Percentiles rank a stretch among this genome's conserved stretches.
Conservation (phyloP, 768 basidiomycete genomes). For the Arthromyces matolae region DNA sequence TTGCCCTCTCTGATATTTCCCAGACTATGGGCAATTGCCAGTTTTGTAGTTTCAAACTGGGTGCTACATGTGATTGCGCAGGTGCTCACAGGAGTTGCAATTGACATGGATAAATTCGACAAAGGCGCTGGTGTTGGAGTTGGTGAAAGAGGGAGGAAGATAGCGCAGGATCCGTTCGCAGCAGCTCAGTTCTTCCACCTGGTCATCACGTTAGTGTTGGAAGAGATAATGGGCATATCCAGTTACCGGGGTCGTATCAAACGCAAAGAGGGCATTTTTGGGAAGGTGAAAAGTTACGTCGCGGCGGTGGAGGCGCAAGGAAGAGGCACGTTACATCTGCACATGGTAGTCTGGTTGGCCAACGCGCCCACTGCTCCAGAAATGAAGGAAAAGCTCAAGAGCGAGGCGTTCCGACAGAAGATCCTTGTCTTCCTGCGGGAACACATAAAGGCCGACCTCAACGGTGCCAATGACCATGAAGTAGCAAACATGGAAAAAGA, state of each 20-base stretch:
- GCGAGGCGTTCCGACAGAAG: slow-evolving; percentile 23
- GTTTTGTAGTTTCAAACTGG: too few relatives aligned
- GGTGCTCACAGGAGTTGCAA: slow-evolving; percentile 37
- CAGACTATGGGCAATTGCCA: too few relatives aligned
- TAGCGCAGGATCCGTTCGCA: slow-evolving; percentile 38
- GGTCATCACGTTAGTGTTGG: slow-evolving; percentile 27
- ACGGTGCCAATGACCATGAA: slow-evolving; percentile 14
- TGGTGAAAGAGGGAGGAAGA: slow-evolving; percentile 17
- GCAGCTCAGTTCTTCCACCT: slow-evolving; percentile 39
- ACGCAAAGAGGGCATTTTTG: slow-evolving; percentile 30
- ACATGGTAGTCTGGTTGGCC: slow-evolving; percentile 36
- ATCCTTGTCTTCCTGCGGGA: slow-evolving; percentile 26
- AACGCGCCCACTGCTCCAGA: slow-evolving; percentile 22
- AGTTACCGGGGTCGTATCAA: slow-evolving; percentile 2
- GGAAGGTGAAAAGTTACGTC: slow-evolving; percentile 29
- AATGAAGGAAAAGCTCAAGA: slow-evolving; percentile 20
- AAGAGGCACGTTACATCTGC: slow-evolving; percentile 36
- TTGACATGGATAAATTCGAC: slow-evolving; percentile 39
- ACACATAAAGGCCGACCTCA: slow-evolving; percentile 30
- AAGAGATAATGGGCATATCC: slow-evolving; percentile 30
- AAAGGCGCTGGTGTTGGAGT: slow-evolving; percentile 21
- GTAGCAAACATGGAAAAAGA: slow-evolving; percentile 11
- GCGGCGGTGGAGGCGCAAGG: slow-evolving; percentile 40
- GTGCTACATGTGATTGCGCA: too few relatives aligned
- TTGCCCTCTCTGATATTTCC: too few relatives aligned